These are phyloP conservation scores for Phaeotremella fagi DNA, from an alignment of 768 basidiomycete species.

Conservation along the genomic window DNA sequence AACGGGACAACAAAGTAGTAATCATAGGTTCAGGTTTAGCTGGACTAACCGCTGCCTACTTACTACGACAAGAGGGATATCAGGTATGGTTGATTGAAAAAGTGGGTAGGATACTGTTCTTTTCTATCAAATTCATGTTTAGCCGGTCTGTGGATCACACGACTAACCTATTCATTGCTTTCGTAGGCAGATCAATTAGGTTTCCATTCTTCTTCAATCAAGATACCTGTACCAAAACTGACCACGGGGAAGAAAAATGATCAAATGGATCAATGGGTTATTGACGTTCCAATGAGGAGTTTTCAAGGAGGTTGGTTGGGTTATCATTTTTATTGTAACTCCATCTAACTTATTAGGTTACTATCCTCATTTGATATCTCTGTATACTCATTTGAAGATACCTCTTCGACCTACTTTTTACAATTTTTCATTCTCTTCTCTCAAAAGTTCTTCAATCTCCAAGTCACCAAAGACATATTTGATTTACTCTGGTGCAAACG, in stretches of 20 bases:
- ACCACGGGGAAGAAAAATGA: conserved; percentile 10
- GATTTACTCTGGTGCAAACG: conserved; percentile 61
- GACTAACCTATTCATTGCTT: background rate
- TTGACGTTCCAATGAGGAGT: conserved; percentile 76
- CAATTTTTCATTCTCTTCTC: conserved; percentile 65
- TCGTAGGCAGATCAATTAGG: conserved; percentile 57
- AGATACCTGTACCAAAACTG: conserved; percentile 37
- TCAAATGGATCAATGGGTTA: conserved; percentile 44
- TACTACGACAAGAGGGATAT: conserved; percentile 55
- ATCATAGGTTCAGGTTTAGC: conserved; percentile 70
- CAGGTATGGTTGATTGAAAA: conserved; percentile 74
- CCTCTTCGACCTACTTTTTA: conserved; percentile 59
- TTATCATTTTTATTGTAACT: background rate
- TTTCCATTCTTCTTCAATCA: conserved; percentile 60
- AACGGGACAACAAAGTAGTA: conserved; percentile 57
- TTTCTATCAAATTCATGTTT: background rate
- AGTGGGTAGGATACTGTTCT: conserved; percentile 49
- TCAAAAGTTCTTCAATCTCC: conserved; percentile 40
- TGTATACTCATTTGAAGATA: conserved; percentile 63
- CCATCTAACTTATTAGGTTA: conserved; percentile 57
- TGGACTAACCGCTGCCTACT: conserved; percentile 64
- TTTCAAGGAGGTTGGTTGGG: conserved; percentile 65
- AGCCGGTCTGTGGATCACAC: background rate
- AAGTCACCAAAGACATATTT: conserved; percentile 51
- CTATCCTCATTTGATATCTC: conserved; percentile 63